Base-by-base conservation (phyloP, 2,329 filamentous ascomycete species). In the Lecanicillium sp. region DNA sequence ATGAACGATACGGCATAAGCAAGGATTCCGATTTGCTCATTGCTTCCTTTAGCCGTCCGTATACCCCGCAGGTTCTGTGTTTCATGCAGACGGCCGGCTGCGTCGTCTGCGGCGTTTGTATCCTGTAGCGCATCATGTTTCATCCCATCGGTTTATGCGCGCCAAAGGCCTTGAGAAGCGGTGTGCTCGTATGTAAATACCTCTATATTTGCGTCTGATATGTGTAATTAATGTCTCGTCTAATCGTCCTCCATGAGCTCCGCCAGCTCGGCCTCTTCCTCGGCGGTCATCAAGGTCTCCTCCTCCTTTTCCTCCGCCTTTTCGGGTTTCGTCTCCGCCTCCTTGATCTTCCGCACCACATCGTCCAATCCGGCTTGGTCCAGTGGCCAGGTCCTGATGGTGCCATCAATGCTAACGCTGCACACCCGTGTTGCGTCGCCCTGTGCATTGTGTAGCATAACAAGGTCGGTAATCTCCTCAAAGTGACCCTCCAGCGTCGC, bases 241-340 rank as follows among this genome's bases (percentile, higher is more conserved):
- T 27, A 41, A 47, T 59, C 72, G 46, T 86, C 81, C 45, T 81
- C 87, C 86, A 98, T 86, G 57, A 98, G 64, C 47, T 89, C 92
- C 12, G 87, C 89, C 47, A 98, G 68, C 60, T 97, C 92, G 4
- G 84, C 82, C 60, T 97, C 90, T 59, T 98, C 92, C 50, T 97
- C 90, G 11, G 78, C 83, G 5, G 88, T 95, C 61, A 96, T 65
- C 54, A 80, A 44, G 25, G 60, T 59, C 48, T 57, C 54, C 41
- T 65, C 64, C 32, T 65, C 59, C 40, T 66, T 59, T 19, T 65
- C 64, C 48, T 72, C 68, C 45, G 77, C 69, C 29, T 65, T 65
- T 20, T 63, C 62, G 3, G 73, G 74, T 44, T 64, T 71, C 47
- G 77, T 72, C 40, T 58, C 55, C 36, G 66, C 68, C 48, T 71